A percentile compares a stretch with the other conserved stretches of the same genome.
phyloP scores from a whole-genome alignment of 2,329 filamentous ascomycete genomes.

The Colletotrichum viniferum region DNA sequence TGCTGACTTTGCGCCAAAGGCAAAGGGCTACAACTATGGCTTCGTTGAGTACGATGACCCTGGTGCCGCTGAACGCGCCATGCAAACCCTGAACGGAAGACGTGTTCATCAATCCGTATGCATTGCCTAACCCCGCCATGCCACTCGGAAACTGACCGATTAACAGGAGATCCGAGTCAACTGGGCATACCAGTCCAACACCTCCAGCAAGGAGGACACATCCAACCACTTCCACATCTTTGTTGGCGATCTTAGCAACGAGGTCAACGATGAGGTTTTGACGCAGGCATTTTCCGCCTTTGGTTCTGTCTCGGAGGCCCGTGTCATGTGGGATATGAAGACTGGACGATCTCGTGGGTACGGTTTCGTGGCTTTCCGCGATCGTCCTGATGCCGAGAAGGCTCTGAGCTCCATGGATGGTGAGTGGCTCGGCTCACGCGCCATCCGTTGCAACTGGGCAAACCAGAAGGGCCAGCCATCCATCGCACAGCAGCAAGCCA shows the following conservation, averaged over 20 bases:
- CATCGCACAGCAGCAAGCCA: conserved; percentile 95
- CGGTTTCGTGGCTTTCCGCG: conserved; percentile 96
- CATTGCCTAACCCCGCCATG: conserved; percentile 11
- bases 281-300: conserved; percentile 95
- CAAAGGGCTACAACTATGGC: conserved; percentile 98
- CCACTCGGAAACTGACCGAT: conserved; percentile 28
- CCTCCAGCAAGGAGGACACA: conserved; percentile 91
- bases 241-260: conserved; percentile 95
- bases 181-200: conserved; percentile 99
- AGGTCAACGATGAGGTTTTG: conserved; percentile 96
- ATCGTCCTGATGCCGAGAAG: conserved; percentile 92
- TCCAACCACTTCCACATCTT: conserved; percentile 99
- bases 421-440: conserved; percentile 97
- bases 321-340: conserved; percentile 99
- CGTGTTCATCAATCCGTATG: conserved; percentile 93
- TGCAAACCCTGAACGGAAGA: conserved; percentile 95
- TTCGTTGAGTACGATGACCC: conserved; percentile 99
- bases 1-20: conserved; percentile 54
- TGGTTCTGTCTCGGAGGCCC: conserved; percentile 93
- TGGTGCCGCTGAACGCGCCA: conserved; percentile 92
- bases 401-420: conserved; percentile 97
- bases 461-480: conserved; percentile 99
- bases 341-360: conserved; percentile 96
- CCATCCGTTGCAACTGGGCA: conserved; percentile 99
- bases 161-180: conserved; percentile 95